Conservation (phyloP, 306 rosid species). For the Parietaria judaica region DNA sequence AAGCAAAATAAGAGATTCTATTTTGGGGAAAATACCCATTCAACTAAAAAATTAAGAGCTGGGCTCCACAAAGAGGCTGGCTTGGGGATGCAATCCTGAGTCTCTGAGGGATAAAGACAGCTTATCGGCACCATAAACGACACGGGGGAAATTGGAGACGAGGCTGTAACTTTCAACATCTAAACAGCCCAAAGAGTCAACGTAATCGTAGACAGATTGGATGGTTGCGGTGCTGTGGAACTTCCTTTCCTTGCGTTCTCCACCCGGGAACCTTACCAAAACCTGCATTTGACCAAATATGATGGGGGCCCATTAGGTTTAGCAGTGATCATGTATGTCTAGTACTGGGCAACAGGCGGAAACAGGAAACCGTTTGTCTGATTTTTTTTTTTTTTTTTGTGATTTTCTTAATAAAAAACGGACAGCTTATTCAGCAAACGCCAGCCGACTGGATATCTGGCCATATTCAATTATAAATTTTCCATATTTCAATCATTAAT, state of each 20-base stretch:
- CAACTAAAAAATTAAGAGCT: slow-evolving; percentile 17
- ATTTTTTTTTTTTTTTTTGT: too few species aligned
- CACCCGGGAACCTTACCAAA: slow-evolving; percentile 87
- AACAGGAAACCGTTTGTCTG: too few species aligned
- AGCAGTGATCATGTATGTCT: background rate
- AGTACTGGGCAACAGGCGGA: too few species aligned
- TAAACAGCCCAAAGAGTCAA: slow-evolving; percentile 76
- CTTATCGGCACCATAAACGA: slow-evolving; percentile 65
- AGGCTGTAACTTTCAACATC: slow-evolving; percentile 60
- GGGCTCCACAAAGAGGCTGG: slow-evolving; percentile 52
- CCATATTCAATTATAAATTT: too few species aligned
- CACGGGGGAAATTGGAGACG: slow-evolving; percentile 89
- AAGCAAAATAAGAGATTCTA: background rate
- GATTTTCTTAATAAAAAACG: too few species aligned
- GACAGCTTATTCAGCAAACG: too few species aligned
- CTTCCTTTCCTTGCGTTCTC: slow-evolving; percentile 92
- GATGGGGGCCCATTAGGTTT: slow-evolving; percentile 10
- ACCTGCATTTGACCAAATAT: slow-evolving; percentile 43
- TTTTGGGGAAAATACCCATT: background rate
- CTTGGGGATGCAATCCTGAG: slow-evolving; percentile 92
- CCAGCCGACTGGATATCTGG: too few species aligned
- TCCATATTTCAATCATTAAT: too few species aligned
- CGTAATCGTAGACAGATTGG: slow-evolving; percentile 75
- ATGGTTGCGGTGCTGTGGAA: slow-evolving; percentile 56
- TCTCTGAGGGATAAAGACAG: slow-evolving; percentile 60